Percentiles rank a stretch among this genome's conserved stretches.
Evolutionary conservation across 352 stramenopile genomes (phyloP).

Genomic region (Globisporangium lucens): DNA sequence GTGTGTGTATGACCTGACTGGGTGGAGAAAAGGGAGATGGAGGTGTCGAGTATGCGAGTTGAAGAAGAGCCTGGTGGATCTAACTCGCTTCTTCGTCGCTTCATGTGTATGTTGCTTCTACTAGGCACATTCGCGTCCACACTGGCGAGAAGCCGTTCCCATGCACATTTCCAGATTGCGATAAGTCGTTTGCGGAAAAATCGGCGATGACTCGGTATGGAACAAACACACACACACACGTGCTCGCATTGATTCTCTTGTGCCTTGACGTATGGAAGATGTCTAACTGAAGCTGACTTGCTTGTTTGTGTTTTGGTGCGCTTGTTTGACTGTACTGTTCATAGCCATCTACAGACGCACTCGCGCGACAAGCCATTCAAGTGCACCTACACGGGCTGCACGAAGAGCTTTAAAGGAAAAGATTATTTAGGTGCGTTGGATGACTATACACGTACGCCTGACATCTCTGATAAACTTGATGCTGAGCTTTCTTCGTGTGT

Average conservation of each 20-base stretch:
- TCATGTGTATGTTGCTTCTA: too few relatives aligned
- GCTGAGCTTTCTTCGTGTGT: neutral
- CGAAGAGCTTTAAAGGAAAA: conserved; percentile 88
- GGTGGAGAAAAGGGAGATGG: neutral
- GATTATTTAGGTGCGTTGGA: conserved; percentile 57
- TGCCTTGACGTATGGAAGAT: neutral
- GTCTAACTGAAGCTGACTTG: neutral
- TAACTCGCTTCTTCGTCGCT: neutral
- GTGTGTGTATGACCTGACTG: neutral
- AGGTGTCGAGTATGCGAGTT: conserved; percentile 1
- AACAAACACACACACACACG: neutral
- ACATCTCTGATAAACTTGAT: neutral
- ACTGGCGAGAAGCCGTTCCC: conserved; percentile 87
- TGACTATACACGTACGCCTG: neutral
- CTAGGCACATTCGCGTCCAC: conserved; percentile 83
- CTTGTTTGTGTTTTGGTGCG: neutral
- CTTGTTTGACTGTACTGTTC: neutral
- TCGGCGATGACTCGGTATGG: conserved; percentile 80
- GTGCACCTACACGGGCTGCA: conserved; percentile 81
- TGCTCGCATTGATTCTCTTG: neutral
- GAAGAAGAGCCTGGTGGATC: neutral
- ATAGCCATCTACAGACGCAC: conserved; percentile 81
- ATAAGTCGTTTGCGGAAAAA: conserved; percentile 89
- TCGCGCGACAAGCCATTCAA: conserved; percentile 85
- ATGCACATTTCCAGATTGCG: conserved; percentile 76